Conservation (phyloP, 2,329 filamentous ascomycete genomes). For the Alternaria brassicae region DNA sequence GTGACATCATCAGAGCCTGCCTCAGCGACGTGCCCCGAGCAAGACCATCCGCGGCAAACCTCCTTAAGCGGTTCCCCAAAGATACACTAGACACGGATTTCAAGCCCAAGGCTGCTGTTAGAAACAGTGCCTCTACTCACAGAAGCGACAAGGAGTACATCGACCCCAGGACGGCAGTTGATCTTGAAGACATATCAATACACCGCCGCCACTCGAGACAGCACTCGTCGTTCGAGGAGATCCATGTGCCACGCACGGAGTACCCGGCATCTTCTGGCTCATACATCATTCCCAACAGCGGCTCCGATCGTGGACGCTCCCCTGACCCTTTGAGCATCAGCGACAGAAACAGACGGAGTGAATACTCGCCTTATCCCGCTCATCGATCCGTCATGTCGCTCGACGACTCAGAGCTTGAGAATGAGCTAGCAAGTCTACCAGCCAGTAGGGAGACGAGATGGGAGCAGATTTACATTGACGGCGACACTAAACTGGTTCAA, state of each 20-base stretch:
- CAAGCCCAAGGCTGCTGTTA: constrained; percentile 25
- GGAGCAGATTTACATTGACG: constrained; percentile 51
- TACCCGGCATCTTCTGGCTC: constrained; percentile 56
- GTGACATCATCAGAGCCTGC: constrained; percentile 76
- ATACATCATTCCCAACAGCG: constrained; percentile 48
- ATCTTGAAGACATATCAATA: constrained; percentile 53
- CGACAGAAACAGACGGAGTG: constrained; percentile 43
- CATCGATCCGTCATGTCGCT: constrained; percentile 49
- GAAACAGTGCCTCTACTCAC: constrained; percentile 51
- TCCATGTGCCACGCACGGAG: constrained; percentile 50
- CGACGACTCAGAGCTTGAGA: constrained; percentile 48
- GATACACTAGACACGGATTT: constrained; percentile 16
- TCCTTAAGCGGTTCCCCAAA: constrained; percentile 60
- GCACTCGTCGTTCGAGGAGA: constrained; percentile 42
- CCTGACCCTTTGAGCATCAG: constrained; percentile 22
- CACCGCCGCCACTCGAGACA: constrained; percentile 35
- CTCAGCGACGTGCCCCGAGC: constrained; percentile 75
- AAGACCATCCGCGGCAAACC: constrained; percentile 73
- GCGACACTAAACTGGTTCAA: constrained; percentile 48
- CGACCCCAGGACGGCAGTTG: constrained; percentile 54
- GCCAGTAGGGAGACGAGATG: constrained; percentile 46
- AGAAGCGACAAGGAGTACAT: constrained; percentile 58
- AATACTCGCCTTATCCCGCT: constrained; percentile 46
- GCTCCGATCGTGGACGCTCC: constrained; percentile 36
- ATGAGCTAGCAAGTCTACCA: constrained; percentile 45